Evolutionary conservation across 225 moss, liverwort and hornwort species (phyloP).

Genomic region (Antitrichia curtipendula): DNA sequence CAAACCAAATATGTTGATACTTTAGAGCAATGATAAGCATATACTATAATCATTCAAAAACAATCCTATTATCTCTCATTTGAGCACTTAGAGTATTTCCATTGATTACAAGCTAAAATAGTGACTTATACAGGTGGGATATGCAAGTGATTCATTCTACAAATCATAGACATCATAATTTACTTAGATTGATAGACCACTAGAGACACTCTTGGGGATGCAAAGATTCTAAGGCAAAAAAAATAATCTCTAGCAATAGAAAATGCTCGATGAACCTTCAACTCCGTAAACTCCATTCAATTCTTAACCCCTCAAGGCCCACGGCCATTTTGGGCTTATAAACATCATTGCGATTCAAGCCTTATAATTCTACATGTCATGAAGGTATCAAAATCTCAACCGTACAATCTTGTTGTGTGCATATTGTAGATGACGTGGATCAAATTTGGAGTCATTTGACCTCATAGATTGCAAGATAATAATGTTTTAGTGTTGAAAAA

Average conservation of each 20-base stretch:
- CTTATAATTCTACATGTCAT: too few species aligned
- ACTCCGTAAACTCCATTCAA: not conserved
- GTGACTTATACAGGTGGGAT: accelerated
- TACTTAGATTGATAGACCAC: not conserved
- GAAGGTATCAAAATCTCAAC: too few species aligned
- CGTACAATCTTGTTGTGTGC: too few species aligned
- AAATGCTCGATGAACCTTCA: accelerated
- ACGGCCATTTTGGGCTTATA: too few species aligned
- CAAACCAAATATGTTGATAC: not conserved
- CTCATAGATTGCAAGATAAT: too few species aligned
- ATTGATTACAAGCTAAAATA: not conserved
- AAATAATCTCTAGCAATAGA: not conserved
- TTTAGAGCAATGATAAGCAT: not conserved
- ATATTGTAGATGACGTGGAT: too few species aligned
- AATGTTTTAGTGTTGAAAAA: too few species aligned
- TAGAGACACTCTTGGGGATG: not conserved
- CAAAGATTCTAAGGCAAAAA: not conserved
- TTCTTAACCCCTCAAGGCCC: too few species aligned
- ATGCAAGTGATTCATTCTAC: not conserved
- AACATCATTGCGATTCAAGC: too few species aligned
- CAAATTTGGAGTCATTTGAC: too few species aligned
- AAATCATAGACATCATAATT: not conserved
- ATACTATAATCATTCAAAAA: not conserved
- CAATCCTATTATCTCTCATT: not conserved
- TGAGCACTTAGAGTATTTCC: not conserved